Evolutionary conservation across 148 eudicot genomes (phyloP), one percentile per base, ranked within the genome.

Genomic region (Fagopyrum esculentum): DNA sequence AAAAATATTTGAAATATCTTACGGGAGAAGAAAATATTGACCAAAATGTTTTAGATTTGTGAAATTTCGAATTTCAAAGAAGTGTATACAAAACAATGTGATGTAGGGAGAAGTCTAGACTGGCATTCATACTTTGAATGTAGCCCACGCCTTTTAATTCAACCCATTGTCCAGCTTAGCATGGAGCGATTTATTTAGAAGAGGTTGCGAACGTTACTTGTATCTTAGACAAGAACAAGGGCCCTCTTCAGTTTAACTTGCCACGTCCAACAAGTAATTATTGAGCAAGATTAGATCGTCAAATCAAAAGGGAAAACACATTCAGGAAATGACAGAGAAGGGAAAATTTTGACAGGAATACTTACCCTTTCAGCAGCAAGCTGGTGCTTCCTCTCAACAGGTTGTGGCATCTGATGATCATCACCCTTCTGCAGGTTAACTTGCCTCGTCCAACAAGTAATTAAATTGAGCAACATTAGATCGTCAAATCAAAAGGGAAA

Each of bases 121-220:
- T 82, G 73, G 30, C 88, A 88, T 83, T 87, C 98, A 90, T 90
- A 86, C 48, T 75, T 89, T 88, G 96, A 89, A 90, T 85, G 89
- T 85, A 90, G 88, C 82, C 93, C 90, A 83, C 81, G 90, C 90
- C 91, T 90, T 92, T 89, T 81, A 26, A 77, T 80, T 80, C 95
- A 74, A 87, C 97, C 90, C 95, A 56, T 59, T 70, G 72, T 92
- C 86, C 82, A 80, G 80, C 77, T 74, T 90, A 81, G 75, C 45
- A 61, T 61, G 44, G 43, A 61, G 13, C 68, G 11, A 29, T 61
- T 61, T 26, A 26, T 92, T 48, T 90, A 72, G 88, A 87, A 90
- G 98, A 88, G 93, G 90, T 86, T 92, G 97, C 93, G 90, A 85
- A 84, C 15, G 93, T 88, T 87, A 77, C 84, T 80, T 85, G 95